Evolutionary conservation across 805 yeast genomes (phyloP), one percentile per base, ranked within the genome.

Genomic region (Torulaspora delbrueckii): DNA sequence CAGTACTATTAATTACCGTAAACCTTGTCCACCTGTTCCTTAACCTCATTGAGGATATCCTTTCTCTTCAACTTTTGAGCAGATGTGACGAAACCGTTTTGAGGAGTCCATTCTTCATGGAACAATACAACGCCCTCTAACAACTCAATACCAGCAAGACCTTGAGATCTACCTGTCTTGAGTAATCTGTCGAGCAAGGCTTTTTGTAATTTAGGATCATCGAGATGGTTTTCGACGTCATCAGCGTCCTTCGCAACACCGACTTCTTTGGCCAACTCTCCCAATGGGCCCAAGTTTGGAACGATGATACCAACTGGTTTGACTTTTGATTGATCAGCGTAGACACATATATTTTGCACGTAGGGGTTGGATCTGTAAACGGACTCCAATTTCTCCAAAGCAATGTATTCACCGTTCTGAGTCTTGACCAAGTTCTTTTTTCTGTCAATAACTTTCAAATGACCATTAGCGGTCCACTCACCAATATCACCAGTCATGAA

Each of bases 61-160:
- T 78, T 86, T 75, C 99, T 84, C 74, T 91, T 96, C 60, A 93
- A 77, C 71, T 93, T 93, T 70, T 90, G 97, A 22, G 99, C 99
- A 48, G 95, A 82, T 12, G 98, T 89, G 46, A 91, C 95, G 55
- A 72, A 87, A 0, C 96, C 98, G 63, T 81, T 86, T 68, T 88
- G 93, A 35, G 99, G 98, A 33, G 98, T 93, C 98, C 99, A 93
- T 72, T 93, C 99, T 42, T 81, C 91, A 54, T 86, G 90, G 47
- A 81, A 75, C 49, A 93, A 66, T 10, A 84, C 88, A 50, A 84
- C 75, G 55, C 90, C 95, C 53, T 79, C 79, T 46, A 93, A 63
- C 53, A 91, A 73, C 70, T 93, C 98, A 55, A 88, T 90, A 48
- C 96, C 95, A 40, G 68, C 73, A 54, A 93, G 77, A 8, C 95